Evolutionary conservation across 805 yeast genomes (phyloP).

Genomic region (Yamadazyma takamatsuzukensis): DNA sequence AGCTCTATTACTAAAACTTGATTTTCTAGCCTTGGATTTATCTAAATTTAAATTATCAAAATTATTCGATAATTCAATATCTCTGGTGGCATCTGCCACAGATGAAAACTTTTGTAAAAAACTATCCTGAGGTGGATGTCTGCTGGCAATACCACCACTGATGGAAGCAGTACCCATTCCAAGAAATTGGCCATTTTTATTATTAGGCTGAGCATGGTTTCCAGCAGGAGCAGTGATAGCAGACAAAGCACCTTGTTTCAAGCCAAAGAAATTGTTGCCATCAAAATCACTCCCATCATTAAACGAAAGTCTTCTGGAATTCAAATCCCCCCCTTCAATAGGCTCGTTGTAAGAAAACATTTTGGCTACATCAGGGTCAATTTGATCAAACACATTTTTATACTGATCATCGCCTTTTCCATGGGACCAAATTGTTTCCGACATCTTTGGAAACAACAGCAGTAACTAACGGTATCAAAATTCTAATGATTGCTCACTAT

Average conservation of each 20-base stretch:
- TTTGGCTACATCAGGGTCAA: slow-evolving; percentile 40
- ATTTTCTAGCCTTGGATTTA: slow-evolving; percentile 38
- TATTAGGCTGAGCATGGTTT: slow-evolving; percentile 7
- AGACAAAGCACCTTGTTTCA: slow-evolving; percentile 45
- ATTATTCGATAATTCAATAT: slow-evolving; percentile 49
- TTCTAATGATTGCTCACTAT: too few relatives aligned
- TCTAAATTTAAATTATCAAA: slow-evolving; percentile 37
- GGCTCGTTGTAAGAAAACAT: slow-evolving; percentile 19
- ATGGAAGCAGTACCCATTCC: slow-evolving; percentile 59
- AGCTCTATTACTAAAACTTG: slow-evolving; percentile 49
- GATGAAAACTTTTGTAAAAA: slow-evolving; percentile 62
- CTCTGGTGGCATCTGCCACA: slow-evolving; percentile 68
- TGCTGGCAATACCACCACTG: slow-evolving; percentile 49
- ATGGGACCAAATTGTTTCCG: slow-evolving; percentile 44
- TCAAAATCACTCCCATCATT: slow-evolving; percentile 41
- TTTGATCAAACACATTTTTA: slow-evolving; percentile 30
- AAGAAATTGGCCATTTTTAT: slow-evolving; percentile 21
- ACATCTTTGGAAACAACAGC: slow-evolving; percentile 6
- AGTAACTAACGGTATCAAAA: too few relatives aligned
- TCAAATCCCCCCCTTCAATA: slow-evolving; percentile 7
- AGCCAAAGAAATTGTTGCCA: slow-evolving; percentile 40
- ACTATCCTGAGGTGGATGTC: slow-evolving; percentile 45
- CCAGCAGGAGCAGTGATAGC: slow-evolving; percentile 47
- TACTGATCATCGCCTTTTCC: slow-evolving; percentile 16
- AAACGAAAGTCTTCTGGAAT: slow-evolving; percentile 37